Base-by-base conservation (phyloP, 805 yeast genomes). In the Pichia manshurica region DNA sequence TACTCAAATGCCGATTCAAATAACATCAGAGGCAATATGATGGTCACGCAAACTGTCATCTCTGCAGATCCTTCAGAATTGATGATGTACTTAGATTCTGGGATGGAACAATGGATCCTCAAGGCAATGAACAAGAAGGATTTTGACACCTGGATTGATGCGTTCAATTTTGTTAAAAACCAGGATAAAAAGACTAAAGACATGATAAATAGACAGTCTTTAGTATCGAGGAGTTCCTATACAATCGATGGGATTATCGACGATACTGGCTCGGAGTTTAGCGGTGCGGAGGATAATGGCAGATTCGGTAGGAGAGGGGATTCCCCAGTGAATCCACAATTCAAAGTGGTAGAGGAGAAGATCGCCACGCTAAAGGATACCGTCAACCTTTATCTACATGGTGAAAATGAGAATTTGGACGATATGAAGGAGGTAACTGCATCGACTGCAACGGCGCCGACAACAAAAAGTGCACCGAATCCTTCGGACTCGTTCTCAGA, bases 41-140 rank as follows among this genome's bases (percentile, higher is more conserved):
- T 91, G 33, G 79, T 93, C 42, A 79, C 77, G 45, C 75, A 84
- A 42, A 81, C 95, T 3, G 85, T 85, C n/a, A 81, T 93, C 2
- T 78, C 90, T 48, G 96, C 95, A 0, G 83, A 83, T 56, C 72
- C 78, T 22, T 76, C 77, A 48, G 77, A 79, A 21, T 68, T 78
- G 45, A 83, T 86, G 57, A 81, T 93, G 38, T 81, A 84, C 40
- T 76, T 93, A 49, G 97, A 93, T 63, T 88, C 97, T 0, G 98
- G 98, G 2, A 82, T 91, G 80, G 98, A 91, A 62, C 81, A 86
- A 9, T 91, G 98, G 98, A 81, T 79, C 34, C 70, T 91, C 51
- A 87, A 85, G 57, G 86, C 97, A 0, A 67, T 72, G 41, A 79
- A 73, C 48, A 65, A 66, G 10, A 70, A 73, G 6, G 90, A 85